Base-by-base conservation (phyloP, 1,284 basidiomycete species). In the Polyporus tsugae region DNA sequence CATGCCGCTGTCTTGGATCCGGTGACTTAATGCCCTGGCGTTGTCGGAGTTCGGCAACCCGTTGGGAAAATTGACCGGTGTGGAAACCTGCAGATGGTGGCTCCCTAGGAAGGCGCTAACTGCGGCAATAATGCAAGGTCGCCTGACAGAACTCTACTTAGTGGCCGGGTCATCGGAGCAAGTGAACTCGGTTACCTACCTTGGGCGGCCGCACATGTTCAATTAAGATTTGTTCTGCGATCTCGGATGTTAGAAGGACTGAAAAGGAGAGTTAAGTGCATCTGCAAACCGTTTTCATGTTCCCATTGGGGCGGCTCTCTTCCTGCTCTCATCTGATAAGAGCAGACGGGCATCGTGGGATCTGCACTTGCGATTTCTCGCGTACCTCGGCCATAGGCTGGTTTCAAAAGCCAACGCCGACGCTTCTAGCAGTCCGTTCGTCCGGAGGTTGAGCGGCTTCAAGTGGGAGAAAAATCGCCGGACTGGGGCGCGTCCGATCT, bases 31-130 rank as follows among this genome's bases (percentile, higher is more conserved):
- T 25, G 33, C 36, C 52, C 49, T 64, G 38, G 49, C 38, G 38
- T 13, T 29, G 66, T 49, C 60, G 59, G 33, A 53, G 22, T 33
- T 33, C 59, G 52, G n/a, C 41, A 58, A 19, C 22, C 35, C 52
- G 59, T 61, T n/a, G 29, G 25, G 36, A 55, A 36, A 64, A 68
- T 64, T 68, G 62, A 64, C 67, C 67, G 67, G 66, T 38, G 66
- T 64, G 52, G 57, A 57, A 52, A 33, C n/a, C 29, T 13, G 41
- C 35, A 60, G 59, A 39, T 38, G 13, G 17, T 52, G 19, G 53
- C 41, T 58, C 53, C 59, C 22, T 10, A 46, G 42, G 36, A 35
- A 36, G 29, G 59, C 42, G 39, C 59, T 42, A 22, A 58, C n/a
- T 13, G 65, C 60, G 60, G 60, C 44, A 52, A 52, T 15, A 49